Evolutionary conservation across 257 asterid genomes (phyloP), one percentile per base, ranked within the genome.

Genomic region (Haberlea rhodopensis): DNA sequence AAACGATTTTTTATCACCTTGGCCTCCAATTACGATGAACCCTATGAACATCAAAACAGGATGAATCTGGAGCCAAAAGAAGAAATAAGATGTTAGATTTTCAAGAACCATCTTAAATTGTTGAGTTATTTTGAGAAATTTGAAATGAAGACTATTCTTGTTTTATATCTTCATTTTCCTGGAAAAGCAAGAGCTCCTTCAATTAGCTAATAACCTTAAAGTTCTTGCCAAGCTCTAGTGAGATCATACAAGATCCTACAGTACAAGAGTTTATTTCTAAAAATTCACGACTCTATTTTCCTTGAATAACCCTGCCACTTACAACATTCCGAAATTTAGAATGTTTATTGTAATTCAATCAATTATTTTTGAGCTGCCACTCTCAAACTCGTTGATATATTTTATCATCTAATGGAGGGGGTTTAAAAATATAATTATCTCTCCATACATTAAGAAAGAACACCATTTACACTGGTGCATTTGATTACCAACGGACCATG

Each of bases 11-110:
- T 59, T 5, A 15, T 76, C 81, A 92, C 99, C 97, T 87, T 92
- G 87, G 2, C 99, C 99, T 53, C 99, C 97, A 0, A 89, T 49
- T 24, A 92, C 75, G 53, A 92, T 69, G 8, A 87, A 78, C 66
- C 99, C 97, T 5, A 90, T 85, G 65, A 90, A 83, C 95, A 94
- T 87, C 81, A 94, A 75, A 18, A 94, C 95, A 27, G 99, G 97
- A 73, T 94, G 99, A 68, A 86, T 80, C 99, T 94, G 91, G 53
- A 73, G 45, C 24, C 56, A 75, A 21, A 75, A 71, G 20, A 60
- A 63, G 13, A 4, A 63, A 37, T n/a, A 43, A 72, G 59, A 53
- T 31, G 65, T 68, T 63, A 76, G 64, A 69, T 22, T 62, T 40
- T 46, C 58, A n/a, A 25, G 19, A 37, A 46, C 7, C 15, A 63